Evolutionary conservation across 202 grass and related monocot genomes (phyloP), one percentile per base, ranked within the genome.

Genomic region (Eragrostis tef): DNA sequence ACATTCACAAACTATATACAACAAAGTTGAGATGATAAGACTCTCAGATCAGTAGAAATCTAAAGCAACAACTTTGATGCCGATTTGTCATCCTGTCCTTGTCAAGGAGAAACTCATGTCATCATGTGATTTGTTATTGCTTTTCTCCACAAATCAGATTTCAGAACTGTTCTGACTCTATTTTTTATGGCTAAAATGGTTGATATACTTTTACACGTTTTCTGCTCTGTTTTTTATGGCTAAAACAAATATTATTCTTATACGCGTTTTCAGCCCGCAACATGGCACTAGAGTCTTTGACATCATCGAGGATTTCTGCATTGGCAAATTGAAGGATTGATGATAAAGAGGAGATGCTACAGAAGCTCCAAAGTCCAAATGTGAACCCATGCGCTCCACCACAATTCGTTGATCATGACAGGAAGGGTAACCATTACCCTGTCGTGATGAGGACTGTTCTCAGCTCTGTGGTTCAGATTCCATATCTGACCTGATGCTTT

Each of bases 231-330:
- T 58, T 58, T 57, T 58, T 22, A 10, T 63, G 51, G 29, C 53
- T 52, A 16, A 68, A 26, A 60, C 31, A 31, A 89, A 47, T 46
- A 9, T 64, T 27, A 50, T 73, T 43, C 16, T 42, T 85, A 14
- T 53, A 85, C 80, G 44, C 17, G 62, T 84, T 82, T 94, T 77
- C 85, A 93, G 95, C 46, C 92, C 92, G 0, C 92, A 94, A 39
- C 95, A 93, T 83, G 95, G 90, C 45, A 87, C 81, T 0, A 76
- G 90, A 71, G 96, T 99, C 53, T 95, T 99, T 22, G 96, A 93
- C 45, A 95, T 93, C 73, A 94, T 99, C 17, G 88, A 93, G 25
- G 96, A 93, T 78, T 93, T 99, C 77, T 95, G 88, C 80, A 90
- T 95, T 26, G 90, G 96, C 21, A 65, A 91, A 60, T 80, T 91